These are phyloP conservation scores for Cyberlindnera samutprakarnensis DNA, from an alignment of 805 yeast genomes.

Conservation along the genomic window DNA sequence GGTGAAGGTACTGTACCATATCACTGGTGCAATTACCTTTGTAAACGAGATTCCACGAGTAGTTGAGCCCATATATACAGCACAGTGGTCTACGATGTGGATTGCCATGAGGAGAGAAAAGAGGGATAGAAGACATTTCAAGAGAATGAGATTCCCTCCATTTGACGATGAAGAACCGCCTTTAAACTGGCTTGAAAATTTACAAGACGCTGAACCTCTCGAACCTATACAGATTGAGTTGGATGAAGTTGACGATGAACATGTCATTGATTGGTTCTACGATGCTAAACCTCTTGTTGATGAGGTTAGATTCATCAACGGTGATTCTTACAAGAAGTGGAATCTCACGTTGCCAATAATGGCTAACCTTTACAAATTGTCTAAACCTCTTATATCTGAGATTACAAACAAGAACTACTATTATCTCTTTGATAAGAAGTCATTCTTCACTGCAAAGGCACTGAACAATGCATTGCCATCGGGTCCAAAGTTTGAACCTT, in stretches of 20 bases:
- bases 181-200: constrained; percentile 69
- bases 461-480: constrained; percentile 84
- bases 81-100: constrained; percentile 97
- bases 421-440: constrained; percentile 67
- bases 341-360: constrained; percentile 49
- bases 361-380: constrained; percentile 56
- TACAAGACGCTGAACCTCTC: constrained; percentile 63
- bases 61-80: constrained; percentile 81
- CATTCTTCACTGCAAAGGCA: constrained; percentile 89
- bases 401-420: constrained; percentile 42
- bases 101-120: constrained; percentile 89
- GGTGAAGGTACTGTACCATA: constrained; percentile 83
- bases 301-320: constrained; percentile 49
- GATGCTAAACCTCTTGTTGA: constrained; percentile 70
- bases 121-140: constrained; percentile 81
- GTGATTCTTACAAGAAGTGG: constrained; percentile 76
- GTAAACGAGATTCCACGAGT: constrained; percentile 91
- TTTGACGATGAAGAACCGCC: constrained; percentile 98
- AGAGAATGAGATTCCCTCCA: constrained; percentile 89
- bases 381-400: constrained; percentile 66
- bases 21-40: constrained; percentile 90
- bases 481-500: constrained; percentile 93
- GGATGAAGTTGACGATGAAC: constrained; percentile 54
- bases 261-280: constrained; percentile 70
- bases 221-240: constrained; percentile 65